Evolutionary conservation across 225 moss, liverwort and hornwort species (phyloP).

Genomic region (Thuidium tamariscinum): DNA sequence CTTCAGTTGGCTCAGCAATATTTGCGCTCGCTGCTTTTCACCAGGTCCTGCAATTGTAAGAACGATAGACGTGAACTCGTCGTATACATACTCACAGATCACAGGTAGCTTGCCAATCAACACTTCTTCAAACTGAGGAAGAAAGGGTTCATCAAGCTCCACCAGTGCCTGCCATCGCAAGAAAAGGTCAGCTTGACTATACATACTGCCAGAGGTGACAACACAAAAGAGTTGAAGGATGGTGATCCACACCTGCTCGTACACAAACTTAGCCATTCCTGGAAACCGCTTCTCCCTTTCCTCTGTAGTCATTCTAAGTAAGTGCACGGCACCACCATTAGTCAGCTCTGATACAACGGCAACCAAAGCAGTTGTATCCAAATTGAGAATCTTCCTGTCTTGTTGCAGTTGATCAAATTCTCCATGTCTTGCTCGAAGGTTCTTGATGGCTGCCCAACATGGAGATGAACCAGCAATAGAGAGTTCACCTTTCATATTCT

Average conservation of each 20-base stretch:
- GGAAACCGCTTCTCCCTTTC: constrained; percentile 57
- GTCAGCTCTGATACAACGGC: constrained; percentile 73
- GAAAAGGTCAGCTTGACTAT: neutral
- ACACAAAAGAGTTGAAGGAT: neutral
- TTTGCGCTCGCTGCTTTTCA: constrained; percentile 57
- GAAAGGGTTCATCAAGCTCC: constrained; percentile 51
- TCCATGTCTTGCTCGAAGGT: constrained; percentile 11
- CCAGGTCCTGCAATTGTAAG: constrained; percentile 49
- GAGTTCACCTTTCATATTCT: neutral
- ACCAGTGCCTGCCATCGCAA: constrained; percentile 46
- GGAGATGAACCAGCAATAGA: neutral
- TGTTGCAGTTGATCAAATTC: constrained; percentile 3
- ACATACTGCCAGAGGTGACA: neutral
- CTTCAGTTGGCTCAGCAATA: constrained; percentile 53
- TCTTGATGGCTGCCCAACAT: constrained; percentile 26
- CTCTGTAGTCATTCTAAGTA: constrained; percentile 25
- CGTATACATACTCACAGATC: constrained; percentile 57
- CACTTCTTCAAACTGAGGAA: constrained; percentile 39
- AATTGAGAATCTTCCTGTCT: constrained; percentile 43
- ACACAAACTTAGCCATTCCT: constrained; percentile 62
- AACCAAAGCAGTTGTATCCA: constrained; percentile 91
- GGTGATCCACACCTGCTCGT: constrained; percentile 52
- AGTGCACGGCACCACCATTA: constrained; percentile 52
- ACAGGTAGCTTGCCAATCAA: constrained; percentile 35
- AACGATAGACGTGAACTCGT: constrained; percentile 67